Percentiles rank a stretch among this genome's conserved stretches.
Conservation (phyloP, 2,329 filamentous ascomycete species). For the Paraphaeosphaeria minitans region DNA sequence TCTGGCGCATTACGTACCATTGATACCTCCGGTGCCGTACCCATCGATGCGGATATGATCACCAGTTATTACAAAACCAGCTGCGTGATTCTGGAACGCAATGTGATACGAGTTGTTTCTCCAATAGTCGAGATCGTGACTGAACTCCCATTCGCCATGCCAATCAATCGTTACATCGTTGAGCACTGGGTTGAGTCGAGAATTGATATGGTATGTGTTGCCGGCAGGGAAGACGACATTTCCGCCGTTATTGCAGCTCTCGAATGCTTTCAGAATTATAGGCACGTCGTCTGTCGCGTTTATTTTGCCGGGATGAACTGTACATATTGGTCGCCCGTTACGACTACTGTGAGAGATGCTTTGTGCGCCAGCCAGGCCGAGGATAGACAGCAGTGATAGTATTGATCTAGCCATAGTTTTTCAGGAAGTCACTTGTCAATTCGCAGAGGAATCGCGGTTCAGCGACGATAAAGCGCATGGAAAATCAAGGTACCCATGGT, state of each 20-base stretch:
- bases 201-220: conserved; percentile 58
- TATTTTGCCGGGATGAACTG: conserved; percentile 45
- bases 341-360: conserved; percentile 15
- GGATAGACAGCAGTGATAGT: background rate
- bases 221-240: conserved; percentile 58
- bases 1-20: conserved; percentile 22
- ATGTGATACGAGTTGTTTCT: conserved; percentile 59
- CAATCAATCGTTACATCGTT: conserved; percentile 59
- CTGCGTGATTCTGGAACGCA: conserved; percentile 61
- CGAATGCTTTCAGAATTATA: conserved; percentile 50
- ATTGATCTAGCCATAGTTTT: background rate
- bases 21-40: conserved; percentile 58
- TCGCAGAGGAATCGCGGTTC: background rate
- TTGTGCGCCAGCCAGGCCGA: background rate
- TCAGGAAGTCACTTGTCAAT: background rate
- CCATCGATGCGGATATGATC: conserved; percentile 59
- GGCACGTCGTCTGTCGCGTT: conserved; percentile 49
- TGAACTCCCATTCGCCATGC: conserved; percentile 59
- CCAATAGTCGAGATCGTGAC: conserved; percentile 60
- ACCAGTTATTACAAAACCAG: conserved; percentile 58
- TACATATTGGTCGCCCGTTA: conserved; percentile 38
- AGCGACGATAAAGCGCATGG: background rate
- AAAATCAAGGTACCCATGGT: background rate
- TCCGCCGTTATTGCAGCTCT: conserved; percentile 48
- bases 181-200: conserved; percentile 56